phyloP scores from a whole-genome alignment of 352 stramenopile genomes.

The Phytophthora multivora region DNA sequence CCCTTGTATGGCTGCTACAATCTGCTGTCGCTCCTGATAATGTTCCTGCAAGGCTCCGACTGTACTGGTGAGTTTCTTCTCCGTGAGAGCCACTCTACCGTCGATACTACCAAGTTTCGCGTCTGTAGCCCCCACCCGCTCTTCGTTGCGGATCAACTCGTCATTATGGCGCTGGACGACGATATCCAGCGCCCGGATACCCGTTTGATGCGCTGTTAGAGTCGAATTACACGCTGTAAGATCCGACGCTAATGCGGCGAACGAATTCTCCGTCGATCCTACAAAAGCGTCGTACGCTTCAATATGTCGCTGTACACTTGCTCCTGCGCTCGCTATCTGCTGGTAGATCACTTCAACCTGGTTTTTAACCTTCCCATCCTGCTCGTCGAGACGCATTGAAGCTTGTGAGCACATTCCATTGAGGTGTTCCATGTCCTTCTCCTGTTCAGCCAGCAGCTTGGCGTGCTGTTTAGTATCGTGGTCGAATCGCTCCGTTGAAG shows the following conservation, averaged over 20 bases:
- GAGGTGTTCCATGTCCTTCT: conserved; percentile 42
- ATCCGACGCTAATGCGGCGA: conserved; percentile 35
- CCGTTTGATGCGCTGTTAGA: conserved; percentile 41
- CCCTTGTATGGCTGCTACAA: conserved; percentile 31
- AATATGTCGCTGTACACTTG: conserved; percentile 20
- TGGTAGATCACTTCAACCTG: conserved; percentile 31
- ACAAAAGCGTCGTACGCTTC: conserved; percentile 32
- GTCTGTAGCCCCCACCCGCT: conserved; percentile 36
- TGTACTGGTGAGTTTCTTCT: conserved; percentile 52
- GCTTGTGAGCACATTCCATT: conserved; percentile 28
- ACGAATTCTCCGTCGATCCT: conserved; percentile 33
- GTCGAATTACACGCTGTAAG: conserved; percentile 31
- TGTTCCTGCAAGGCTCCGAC: conserved; percentile 45
- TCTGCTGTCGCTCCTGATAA: conserved; percentile 46
- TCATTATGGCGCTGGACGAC: conserved; percentile 33
- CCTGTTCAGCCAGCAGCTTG: conserved; percentile 26
- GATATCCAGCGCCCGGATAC: conserved; percentile 35
- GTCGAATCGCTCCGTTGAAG: conserved; percentile 23
- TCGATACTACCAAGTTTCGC: conserved; percentile 44
- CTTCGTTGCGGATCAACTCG: conserved; percentile 39
- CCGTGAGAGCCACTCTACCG: conserved; percentile 37
- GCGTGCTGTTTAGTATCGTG: conserved; percentile 22
- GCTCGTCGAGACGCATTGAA: conserved; percentile 25
- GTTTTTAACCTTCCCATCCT: conserved; percentile 32
- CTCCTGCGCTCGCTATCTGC: conserved; percentile 17